phyloP scores from a whole-genome alignment of 2,329 filamentous ascomycete genomes.

The Coleophoma eucalyptorum region DNA sequence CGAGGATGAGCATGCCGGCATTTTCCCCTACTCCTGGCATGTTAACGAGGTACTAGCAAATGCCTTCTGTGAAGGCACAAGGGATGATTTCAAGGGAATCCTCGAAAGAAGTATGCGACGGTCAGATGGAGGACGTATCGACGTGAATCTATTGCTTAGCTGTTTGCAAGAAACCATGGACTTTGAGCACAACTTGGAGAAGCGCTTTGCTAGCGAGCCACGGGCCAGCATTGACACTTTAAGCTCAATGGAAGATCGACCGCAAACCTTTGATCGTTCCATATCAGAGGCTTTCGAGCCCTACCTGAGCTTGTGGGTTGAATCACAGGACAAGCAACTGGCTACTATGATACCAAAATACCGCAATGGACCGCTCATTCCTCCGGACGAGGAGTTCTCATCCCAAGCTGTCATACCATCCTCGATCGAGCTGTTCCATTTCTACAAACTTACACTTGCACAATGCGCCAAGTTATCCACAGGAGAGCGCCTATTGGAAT shows the following conservation, averaged over 20 bases:
- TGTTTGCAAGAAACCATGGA: slow-evolving; percentile 95
- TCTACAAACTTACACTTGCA: slow-evolving; percentile 87
- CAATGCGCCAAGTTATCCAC: slow-evolving; percentile 97
- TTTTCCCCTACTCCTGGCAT: slow-evolving; percentile 86
- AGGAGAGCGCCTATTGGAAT: slow-evolving; percentile 77
- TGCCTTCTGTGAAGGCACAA: slow-evolving; percentile 90
- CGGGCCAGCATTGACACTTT: slow-evolving; percentile 86
- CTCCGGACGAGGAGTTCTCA: slow-evolving; percentile 87
- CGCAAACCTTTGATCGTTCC: slow-evolving; percentile 78
- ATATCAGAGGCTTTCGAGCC: slow-evolving; percentile 98
- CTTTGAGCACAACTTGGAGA: slow-evolving; percentile 90
- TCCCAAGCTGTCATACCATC: slow-evolving; percentile 86
- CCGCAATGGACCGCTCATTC: slow-evolving; percentile 73
- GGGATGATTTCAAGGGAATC: slow-evolving; percentile 93
- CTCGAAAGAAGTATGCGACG: slow-evolving; percentile 82
- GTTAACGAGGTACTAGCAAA: slow-evolving; percentile 88
- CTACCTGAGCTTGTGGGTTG: slow-evolving; percentile 94
- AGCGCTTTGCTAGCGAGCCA: slow-evolving; percentile 70
- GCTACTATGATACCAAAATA: slow-evolving; percentile 84
- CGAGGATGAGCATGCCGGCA: slow-evolving; percentile 83
- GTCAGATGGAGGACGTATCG: slow-evolving; percentile 72
- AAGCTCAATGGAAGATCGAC: slow-evolving; percentile 70
- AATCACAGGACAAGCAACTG: slow-evolving; percentile 88
- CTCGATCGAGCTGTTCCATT: slow-evolving; percentile 95
- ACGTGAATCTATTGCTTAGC: slow-evolving; percentile 83